Evolutionary conservation across 164 flowering plant genomes (phyloP), one percentile per base, ranked within the genome.

Genomic region (Saururus chinensis): DNA sequence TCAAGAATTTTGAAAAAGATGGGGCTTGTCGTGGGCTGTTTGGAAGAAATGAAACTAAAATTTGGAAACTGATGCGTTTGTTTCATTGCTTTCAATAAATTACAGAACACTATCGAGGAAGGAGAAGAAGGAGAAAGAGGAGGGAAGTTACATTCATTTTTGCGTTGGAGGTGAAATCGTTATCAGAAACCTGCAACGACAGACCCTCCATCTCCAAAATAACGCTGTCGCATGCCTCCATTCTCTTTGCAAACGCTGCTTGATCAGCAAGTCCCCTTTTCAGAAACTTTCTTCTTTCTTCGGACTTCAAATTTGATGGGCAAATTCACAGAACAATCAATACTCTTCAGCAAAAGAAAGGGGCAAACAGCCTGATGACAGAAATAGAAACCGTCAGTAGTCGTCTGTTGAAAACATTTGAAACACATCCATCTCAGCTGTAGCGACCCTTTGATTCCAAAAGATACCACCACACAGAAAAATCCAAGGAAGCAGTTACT

Each of bases 171-270:
- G n/a, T 35, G 52, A 4, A 10, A 45, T 45, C 40, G 11, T 51
- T 61, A 51, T 61, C 64, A 51, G 45, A 40, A 30, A 52, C 26
- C 23, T 52, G 56, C 23, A 37, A 52, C 4, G 49, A 45, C 4
- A 45, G 49, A 45, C 35, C 26, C 23, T 61, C 64, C 41, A 61
- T 61, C 11, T 61, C 56, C 64, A 61, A 26, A 30, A 61, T 40
- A 35, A 30, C 48, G 23, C 53, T 22, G 9, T 60, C 63, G 49
- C 19, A 13, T 48, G 4, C 23, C 35, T 22, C 53, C 35, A 8
- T 42, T 42, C 20, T 60, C 53, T 60, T 48, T 25, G 17, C 19
- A 13, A 48, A 61, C 26, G 41, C 45, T 11, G n/a, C 64, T n/a
- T 61, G 20, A 14, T 35, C 56, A 11, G 42, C 48, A 51, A 61